phyloP scores from a whole-genome alignment of 2,329 filamentous ascomycete species.

The Fusarium nanum region DNA sequence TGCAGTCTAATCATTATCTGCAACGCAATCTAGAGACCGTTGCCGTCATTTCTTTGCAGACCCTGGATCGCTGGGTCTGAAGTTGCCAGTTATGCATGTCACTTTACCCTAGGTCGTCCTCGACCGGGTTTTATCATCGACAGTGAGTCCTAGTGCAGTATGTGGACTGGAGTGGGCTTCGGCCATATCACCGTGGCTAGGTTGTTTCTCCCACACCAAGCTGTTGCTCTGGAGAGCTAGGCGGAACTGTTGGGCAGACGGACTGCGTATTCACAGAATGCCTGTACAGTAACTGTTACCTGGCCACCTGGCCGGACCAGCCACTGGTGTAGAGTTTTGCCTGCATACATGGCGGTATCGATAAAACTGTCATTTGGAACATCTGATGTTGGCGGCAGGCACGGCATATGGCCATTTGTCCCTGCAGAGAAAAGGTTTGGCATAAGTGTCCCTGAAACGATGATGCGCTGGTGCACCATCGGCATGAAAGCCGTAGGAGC shows the following conservation, averaged over 20 bases:
- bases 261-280: neutral
- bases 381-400: neutral
- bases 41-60: conserved; percentile 27
- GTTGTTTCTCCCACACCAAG: neutral
- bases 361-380: neutral
- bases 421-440: conserved; percentile 1
- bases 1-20: neutral
- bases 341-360: conserved; percentile 10
- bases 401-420: neutral
- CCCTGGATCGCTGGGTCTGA: conserved; percentile 1
- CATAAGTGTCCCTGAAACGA: neutral
- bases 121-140: conserved; percentile 6
- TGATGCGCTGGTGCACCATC: neutral
- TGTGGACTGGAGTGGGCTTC: neutral
- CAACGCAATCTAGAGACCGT: conserved; percentile 3
- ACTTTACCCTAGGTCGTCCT: conserved; percentile 17
- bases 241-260: neutral
- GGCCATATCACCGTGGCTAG: neutral
- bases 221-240: neutral
- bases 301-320: neutral
- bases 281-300: neutral
- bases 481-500: neutral
- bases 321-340: neutral
- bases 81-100: conserved; percentile 34
- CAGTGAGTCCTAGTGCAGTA: conserved; percentile 1